Evolutionary conservation across 805 yeast genomes (phyloP).

Genomic region (Saturnispora sekii): DNA sequence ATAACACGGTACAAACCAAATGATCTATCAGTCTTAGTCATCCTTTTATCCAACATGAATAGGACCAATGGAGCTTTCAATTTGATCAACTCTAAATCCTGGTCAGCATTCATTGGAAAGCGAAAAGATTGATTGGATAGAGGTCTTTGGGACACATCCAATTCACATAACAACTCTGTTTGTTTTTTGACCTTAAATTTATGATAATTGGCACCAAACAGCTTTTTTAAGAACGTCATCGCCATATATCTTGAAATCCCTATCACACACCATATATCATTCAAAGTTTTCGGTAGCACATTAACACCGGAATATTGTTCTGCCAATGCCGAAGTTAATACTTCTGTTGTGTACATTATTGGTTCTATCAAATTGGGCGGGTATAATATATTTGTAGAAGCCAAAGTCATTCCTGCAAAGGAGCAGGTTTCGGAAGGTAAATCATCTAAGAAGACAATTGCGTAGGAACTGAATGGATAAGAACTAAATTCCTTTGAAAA

Average conservation of each 20-base stretch:
- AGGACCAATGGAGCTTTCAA: constrained; percentile 82
- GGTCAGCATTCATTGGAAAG: constrained; percentile 48
- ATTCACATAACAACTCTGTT: constrained; percentile 57
- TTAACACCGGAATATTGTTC: constrained; percentile 92
- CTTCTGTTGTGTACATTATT: constrained; percentile 57
- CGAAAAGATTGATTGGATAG: constrained; percentile 60
- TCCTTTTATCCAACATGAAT: constrained; percentile 75
- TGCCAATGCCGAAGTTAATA: constrained; percentile 60
- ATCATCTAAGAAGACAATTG: constrained; percentile 64
- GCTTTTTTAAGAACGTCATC: constrained; percentile 49
- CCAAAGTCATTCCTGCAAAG: constrained; percentile 65
- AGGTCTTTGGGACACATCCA: constrained; percentile 74
- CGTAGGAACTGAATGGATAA: constrained; percentile 78
- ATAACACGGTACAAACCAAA: constrained; percentile 87
- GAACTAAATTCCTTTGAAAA: constrained; percentile 86
- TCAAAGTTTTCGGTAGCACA: constrained; percentile 67
- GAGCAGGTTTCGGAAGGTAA: constrained; percentile 40
- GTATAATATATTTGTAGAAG: constrained; percentile 55
- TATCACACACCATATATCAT: constrained; percentile 82
- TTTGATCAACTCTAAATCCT: constrained; percentile 58
- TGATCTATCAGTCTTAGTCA: constrained; percentile 93
- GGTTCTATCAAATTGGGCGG: constrained; percentile 74
- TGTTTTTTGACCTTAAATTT: constrained; percentile 57
- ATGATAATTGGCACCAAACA: constrained; percentile 81
- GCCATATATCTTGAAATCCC: constrained; percentile 86